Evolutionary conservation across 140 eudicot species (phyloP).

Genomic region (Erigeron philadelphicus): DNA sequence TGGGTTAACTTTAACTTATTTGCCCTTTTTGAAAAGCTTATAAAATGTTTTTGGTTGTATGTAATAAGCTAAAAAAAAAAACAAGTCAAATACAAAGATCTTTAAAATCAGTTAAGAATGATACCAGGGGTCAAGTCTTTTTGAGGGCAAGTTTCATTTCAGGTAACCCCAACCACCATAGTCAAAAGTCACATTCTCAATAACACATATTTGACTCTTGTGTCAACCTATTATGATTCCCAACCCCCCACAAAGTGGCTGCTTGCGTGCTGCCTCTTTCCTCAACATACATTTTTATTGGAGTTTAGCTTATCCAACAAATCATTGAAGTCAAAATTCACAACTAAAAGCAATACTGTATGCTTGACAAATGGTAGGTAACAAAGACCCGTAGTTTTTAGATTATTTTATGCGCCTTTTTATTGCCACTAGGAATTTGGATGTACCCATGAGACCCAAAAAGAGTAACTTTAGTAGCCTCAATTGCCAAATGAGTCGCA

Average conservation of each 20-base stretch:
- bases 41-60: no score
- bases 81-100: no score
- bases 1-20: no score
- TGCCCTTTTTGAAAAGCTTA: no score
- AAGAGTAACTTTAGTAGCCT: no score
- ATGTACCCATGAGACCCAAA: no score
- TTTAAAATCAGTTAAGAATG: not conserved
- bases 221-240: slow-evolving; percentile 15
- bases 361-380: no score
- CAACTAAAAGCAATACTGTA: not conserved
- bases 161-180: not conserved
- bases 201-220: not conserved
- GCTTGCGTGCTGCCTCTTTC: not conserved
- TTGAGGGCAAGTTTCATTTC: not conserved
- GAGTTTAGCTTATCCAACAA: slow-evolving; percentile 9
- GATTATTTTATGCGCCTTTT: no score
- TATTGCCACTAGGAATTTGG: no score
- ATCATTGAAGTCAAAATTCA: slow-evolving; percentile 1
- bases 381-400: no score
- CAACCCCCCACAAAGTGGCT: slow-evolving; percentile 16
- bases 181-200: slow-evolving; percentile 3
- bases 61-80: no score
- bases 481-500: no score
- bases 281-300: not conserved
- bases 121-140: not conserved